Evolutionary conservation across 106 monocot species (phyloP), one percentile per base, ranked within the genome.

Genomic region (Gastrodia elata): DNA sequence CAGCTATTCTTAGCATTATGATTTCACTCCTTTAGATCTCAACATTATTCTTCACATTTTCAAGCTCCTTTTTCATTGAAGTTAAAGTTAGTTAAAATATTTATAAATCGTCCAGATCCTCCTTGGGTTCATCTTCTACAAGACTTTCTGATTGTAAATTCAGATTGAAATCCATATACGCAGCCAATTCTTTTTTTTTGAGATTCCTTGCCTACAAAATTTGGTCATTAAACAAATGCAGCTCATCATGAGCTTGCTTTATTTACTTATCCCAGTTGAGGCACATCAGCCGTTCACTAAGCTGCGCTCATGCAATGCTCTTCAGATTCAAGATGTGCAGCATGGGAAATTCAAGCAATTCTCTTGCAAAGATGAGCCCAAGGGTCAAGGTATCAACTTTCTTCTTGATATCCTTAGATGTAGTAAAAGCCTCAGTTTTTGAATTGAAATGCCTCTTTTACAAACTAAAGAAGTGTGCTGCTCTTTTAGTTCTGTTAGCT

Each of bases 21-120:
- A 76, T 73, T 40, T 86, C 81, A 38, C 83, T 73, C 26, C 75
- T 80, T 48, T 80, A 73, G 43, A 74, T 83, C 37, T 86, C 79
- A 22, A 83, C 76, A 26, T 78, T 75, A 37, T 16, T 20, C 36
- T 77, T 86, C 36, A 86, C 67, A 46, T 81, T 81, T 55, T 83
- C 74, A 59, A 89, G 80, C 55, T 86, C 89, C 44, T 86, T 71
- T 35, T 69, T 73, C 1, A 49, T 59, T 5, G 61, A 57, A 46
- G 39, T 34, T 72, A 76, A 32, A 42, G 65, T 56, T 25, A 28
- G 36, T 68, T 73, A 73, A 28, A 76, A 35, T 14, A 37, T 64
- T 38, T 38, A 14, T 10, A 38, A 68, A 18, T 38, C 68, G n/a
- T 40, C 11, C 39, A 26, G 25, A 40, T 40, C 25, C 24, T 40